These are phyloP conservation scores for Aspergillus egyptiacus DNA, from an alignment of 495 filamentous ascomycete genomes.

Conservation along the genomic window DNA sequence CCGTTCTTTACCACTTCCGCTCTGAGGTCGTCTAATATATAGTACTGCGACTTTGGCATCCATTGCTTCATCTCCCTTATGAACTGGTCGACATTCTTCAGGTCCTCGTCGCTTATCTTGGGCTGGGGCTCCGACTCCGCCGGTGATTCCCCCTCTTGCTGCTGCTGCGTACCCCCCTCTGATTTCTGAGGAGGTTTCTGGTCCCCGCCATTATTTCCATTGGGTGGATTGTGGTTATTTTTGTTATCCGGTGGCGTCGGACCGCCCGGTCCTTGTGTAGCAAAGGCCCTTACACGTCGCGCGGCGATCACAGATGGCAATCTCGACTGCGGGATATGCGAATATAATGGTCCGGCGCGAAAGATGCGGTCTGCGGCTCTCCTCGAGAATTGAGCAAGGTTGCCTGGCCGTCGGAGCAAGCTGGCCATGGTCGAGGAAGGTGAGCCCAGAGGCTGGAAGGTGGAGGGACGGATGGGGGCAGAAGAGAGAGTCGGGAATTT, in stretches of 20 bases:
- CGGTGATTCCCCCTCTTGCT: neutral
- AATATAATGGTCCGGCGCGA: constrained; percentile 35
- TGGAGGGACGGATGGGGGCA: constrained; percentile 25
- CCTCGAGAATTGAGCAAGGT: constrained; percentile 57
- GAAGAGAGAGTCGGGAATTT: constrained; percentile 9
- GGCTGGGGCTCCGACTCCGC: constrained; percentile 16
- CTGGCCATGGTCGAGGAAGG: constrained; percentile 54
- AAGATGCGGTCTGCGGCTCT: constrained; percentile 42
- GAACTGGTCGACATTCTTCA: constrained; percentile 30
- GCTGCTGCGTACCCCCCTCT: too few species aligned
- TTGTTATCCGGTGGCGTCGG: constrained; percentile 45
- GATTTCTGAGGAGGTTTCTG: constrained; percentile 29
- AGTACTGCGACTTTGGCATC: constrained; percentile 24
- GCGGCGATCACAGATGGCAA: constrained; percentile 42
- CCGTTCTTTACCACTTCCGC: constrained; percentile 29
- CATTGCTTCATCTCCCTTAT: constrained; percentile 27
- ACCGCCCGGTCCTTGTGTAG: constrained; percentile 42
- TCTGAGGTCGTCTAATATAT: constrained; percentile 28
- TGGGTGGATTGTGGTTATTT: constrained; percentile 21
- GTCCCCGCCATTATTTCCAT: constrained; percentile 26
- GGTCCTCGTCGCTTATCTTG: constrained; percentile 32
- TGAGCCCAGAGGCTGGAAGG: constrained; percentile 33
- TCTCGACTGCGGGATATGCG: constrained; percentile 31
- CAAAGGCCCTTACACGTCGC: constrained; percentile 49
- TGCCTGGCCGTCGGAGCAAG: constrained; percentile 59